These are phyloP conservation scores for Avicennia marina DNA, from an alignment of 257 asterid species.

Conservation along the genomic window DNA sequence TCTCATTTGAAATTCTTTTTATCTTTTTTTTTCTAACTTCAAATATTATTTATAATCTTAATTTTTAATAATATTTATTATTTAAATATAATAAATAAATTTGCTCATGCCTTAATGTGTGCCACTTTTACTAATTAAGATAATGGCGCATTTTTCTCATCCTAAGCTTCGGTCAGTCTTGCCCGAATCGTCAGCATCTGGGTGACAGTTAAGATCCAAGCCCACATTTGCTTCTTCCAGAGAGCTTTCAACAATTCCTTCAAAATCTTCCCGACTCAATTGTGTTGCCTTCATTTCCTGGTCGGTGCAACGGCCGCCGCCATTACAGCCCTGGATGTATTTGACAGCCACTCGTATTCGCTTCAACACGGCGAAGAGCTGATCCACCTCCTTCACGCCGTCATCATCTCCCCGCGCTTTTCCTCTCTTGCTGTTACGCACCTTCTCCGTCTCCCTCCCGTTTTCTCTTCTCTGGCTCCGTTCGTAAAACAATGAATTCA, in stretches of 20 bases:
- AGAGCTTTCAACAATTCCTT: not conserved
- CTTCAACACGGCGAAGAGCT: constrained; percentile 41
- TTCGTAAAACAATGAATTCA: not conserved
- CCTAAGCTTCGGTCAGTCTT: no score
- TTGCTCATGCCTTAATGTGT: no score
- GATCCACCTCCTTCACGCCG: constrained; percentile 43
- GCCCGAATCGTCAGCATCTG: no score
- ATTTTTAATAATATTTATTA: no score
- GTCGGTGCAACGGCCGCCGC: constrained; percentile 6
- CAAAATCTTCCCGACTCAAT: constrained; percentile 22
- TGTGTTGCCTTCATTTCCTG: not conserved
- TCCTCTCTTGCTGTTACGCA: not conserved
- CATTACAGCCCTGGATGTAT: constrained; percentile 17
- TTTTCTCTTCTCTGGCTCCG: constrained; percentile 14
- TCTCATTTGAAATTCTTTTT: no score
- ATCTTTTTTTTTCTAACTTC: no score
- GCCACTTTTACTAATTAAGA: no score
- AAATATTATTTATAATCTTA: no score
- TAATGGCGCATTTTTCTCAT: no score
- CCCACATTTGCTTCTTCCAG: constrained; percentile 3
- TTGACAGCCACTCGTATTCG: constrained; percentile 31
- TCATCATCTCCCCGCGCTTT: not conserved
- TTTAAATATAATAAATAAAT: no score
- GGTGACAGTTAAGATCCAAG: constrained; percentile 29
- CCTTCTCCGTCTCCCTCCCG: constrained; percentile 8